Evolutionary conservation across 1,139 yeast species (phyloP).

Genomic region (Pichia sp.): DNA sequence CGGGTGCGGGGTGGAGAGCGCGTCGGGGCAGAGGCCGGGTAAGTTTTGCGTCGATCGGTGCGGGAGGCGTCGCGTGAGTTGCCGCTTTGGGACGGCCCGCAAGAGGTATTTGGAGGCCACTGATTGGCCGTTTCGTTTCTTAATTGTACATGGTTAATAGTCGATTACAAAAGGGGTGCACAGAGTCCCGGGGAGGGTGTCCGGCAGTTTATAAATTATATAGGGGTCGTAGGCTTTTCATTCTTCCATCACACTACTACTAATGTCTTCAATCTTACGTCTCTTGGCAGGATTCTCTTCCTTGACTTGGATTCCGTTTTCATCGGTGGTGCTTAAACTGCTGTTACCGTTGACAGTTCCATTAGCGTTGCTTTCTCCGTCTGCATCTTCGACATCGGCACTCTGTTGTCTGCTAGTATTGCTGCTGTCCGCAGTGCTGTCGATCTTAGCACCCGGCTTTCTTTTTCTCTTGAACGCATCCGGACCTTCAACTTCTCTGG

Average conservation of each 20-base stretch:
- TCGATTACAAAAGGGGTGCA: too few relatives aligned
- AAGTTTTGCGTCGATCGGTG: background rate
- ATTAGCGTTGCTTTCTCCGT: background rate
- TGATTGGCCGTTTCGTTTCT: too few relatives aligned
- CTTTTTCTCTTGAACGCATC: slow-evolving; percentile 42
- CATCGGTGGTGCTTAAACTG: background rate
- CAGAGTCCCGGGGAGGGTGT: too few relatives aligned
- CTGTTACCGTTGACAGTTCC: background rate
- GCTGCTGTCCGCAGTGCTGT: slow-evolving; percentile 11
- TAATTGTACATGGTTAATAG: too few relatives aligned
- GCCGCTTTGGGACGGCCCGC: too few relatives aligned
- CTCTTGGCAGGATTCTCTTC: background rate
- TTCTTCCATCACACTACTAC: too few relatives aligned
- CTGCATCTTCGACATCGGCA: slow-evolving; percentile 18
- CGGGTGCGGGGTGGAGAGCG: background rate
- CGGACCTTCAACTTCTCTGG: slow-evolving; percentile 78
- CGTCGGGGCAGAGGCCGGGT: too few relatives aligned
- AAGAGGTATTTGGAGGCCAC: too few relatives aligned
- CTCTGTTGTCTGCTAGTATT: slow-evolving; percentile 27
- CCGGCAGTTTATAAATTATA: too few relatives aligned
- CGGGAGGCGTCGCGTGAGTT: too few relatives aligned
- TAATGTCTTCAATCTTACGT: slow-evolving; percentile 8
- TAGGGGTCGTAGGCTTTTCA: too few relatives aligned
- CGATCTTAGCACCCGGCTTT: slow-evolving; percentile 10
- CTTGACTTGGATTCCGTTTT: background rate